Conservation (phyloP, 352 stramenopile genomes). For the Phytophthora megakarya region DNA sequence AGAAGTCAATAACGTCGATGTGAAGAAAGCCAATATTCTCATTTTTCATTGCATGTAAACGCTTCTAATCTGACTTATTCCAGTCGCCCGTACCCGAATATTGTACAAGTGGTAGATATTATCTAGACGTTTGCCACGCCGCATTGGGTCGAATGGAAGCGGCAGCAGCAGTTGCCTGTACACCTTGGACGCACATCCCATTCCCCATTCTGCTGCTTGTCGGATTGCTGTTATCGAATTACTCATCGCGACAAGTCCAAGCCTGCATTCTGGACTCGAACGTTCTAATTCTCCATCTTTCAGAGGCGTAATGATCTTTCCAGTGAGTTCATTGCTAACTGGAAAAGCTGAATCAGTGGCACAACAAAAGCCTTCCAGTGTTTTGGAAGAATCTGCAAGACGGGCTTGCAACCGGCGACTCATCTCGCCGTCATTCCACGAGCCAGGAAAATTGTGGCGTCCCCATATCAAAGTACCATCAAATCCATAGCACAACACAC, state of each 20-base stretch:
- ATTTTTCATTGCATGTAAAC: neutral
- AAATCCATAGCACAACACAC: constrained; percentile 7
- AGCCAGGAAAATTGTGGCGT: constrained; percentile 5
- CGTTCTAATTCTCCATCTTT: constrained; percentile 5
- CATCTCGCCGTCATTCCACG: constrained; percentile 9
- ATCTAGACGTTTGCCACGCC: neutral
- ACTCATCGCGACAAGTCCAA: neutral
- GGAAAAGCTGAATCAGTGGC: constrained; percentile 11
- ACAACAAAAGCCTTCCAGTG: neutral
- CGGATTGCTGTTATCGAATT: constrained; percentile 1
- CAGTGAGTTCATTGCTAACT: neutral
- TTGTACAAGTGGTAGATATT: constrained; percentile 8
- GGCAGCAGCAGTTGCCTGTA: neutral
- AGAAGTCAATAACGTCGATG: too few species aligned
- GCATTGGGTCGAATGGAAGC: neutral
- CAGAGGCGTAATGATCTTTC: neutral
- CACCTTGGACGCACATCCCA: neutral
- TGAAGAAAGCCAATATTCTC: too few species aligned
- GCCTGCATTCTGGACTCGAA: neutral
- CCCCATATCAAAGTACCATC: constrained; percentile 9
- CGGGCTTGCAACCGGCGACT: neutral
- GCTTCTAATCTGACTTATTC: constrained; percentile 10
- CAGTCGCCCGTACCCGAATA: neutral
- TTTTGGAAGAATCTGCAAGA: neutral
- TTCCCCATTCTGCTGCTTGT: constrained; percentile 10